Percentiles rank a stretch among this genome's conserved stretches.
Conservation (phyloP, 768 basidiomycete species). For the Termitomyces sp. region DNA sequence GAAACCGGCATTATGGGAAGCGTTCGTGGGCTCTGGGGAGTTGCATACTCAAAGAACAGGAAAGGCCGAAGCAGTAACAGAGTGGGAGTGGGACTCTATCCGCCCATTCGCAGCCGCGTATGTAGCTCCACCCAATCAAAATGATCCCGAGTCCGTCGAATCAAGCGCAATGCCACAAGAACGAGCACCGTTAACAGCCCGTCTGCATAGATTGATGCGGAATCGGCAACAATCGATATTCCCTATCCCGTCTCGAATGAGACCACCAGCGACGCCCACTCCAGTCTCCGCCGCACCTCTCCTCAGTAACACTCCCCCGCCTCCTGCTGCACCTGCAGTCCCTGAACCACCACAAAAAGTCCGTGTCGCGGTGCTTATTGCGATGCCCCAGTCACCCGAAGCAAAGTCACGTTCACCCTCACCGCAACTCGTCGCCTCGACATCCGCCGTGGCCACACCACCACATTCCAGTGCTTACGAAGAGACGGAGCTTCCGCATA, state of each 20-base stretch:
- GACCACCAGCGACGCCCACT: neutral
- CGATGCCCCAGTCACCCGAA: conserved; percentile 23
- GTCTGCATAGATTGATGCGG: neutral
- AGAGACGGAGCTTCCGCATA: conserved; percentile 20
- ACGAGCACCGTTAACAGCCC: neutral
- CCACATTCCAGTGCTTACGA: neutral
- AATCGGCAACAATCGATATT: neutral
- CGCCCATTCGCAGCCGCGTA: conserved; percentile 27
- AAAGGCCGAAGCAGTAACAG: conserved; percentile 1
- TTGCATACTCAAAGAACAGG: neutral
- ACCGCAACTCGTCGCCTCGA: conserved; percentile 2
- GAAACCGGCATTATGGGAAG: conserved; percentile 46
- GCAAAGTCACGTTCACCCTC: conserved; percentile 4
- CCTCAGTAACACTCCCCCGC: neutral
- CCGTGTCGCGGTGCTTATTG: conserved; percentile 27
- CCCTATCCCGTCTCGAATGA: neutral
- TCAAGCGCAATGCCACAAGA: neutral
- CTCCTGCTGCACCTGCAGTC: neutral
- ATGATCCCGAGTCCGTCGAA: neutral
- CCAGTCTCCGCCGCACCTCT: neutral
- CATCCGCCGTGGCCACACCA: neutral
- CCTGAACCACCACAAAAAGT: conserved; percentile 6
- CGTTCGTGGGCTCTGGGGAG: conserved; percentile 25
- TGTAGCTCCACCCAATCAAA: conserved; percentile 8
- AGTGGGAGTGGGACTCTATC: conserved; percentile 28